phyloP scores from a whole-genome alignment of 2,329 filamentous ascomycete genomes.

The Phialemonium atrogriseum region DNA sequence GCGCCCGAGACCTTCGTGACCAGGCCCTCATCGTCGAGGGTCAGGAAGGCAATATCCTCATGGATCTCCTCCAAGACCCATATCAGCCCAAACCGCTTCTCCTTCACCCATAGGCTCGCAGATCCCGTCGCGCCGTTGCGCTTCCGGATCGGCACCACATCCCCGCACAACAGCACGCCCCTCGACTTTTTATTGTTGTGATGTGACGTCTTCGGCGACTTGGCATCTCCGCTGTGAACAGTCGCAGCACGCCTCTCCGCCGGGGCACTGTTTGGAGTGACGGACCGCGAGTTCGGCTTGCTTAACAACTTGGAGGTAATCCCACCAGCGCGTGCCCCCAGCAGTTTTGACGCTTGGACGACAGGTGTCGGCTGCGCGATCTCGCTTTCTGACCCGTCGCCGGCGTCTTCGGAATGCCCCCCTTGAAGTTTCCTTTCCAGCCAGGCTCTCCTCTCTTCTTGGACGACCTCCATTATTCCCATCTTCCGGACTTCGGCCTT shows the following conservation, averaged over 20 bases:
- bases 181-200: conserved; percentile 57
- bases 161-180: conserved; percentile 86
- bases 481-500: conserved; percentile 89
- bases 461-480: conserved; percentile 90
- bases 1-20: conserved; percentile 65
- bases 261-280: conserved; percentile 43
- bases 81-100: conserved; percentile 86
- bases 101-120: conserved; percentile 96
- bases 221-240: conserved; percentile 47
- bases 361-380: conserved; percentile 26
- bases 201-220: conserved; percentile 44
- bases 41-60: conserved; percentile 77
- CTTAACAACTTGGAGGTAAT: conserved; percentile 83
- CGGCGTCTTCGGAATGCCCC: conserved; percentile 42
- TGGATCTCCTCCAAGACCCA: conserved; percentile 98
- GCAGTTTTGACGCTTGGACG: conserved; percentile 39
- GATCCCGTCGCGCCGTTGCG: conserved; percentile 86
- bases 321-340: conserved; percentile 64
- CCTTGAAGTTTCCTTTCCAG: conserved; percentile 75
- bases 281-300: conserved; percentile 61
- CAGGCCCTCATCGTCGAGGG: conserved; percentile 68
- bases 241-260: conserved; percentile 54
- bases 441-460: conserved; percentile 82
- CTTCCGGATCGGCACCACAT: conserved; percentile 97
- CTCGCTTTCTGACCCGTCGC: conserved; percentile 27